A percentile compares a stretch with the other conserved stretches of the same genome.
Conservation (phyloP, 495 filamentous ascomycete genomes). For the Penicillium pancosmium region DNA sequence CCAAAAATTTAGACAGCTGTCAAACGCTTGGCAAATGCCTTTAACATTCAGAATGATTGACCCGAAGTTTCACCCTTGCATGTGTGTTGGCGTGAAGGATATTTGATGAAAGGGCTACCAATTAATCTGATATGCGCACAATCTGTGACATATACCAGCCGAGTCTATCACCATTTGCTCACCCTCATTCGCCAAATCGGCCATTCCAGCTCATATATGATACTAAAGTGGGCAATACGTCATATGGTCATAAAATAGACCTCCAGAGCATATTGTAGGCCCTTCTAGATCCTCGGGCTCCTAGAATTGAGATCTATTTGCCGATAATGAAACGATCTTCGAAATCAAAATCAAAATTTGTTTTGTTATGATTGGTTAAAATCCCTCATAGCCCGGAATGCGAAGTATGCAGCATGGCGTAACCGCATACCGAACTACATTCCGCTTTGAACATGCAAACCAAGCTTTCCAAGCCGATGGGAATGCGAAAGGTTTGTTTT, state of each 20-base stretch:
- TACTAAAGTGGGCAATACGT: background rate
- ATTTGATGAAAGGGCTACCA: too few species aligned
- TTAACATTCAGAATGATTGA: too few species aligned
- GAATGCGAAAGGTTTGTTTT: constrained; percentile 21
- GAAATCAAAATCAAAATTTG: background rate
- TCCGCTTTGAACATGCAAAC: constrained; percentile 14
- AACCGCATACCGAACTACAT: constrained; percentile 28
- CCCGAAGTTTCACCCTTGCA: too few species aligned
- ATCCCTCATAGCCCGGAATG: background rate
- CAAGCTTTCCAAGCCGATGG: constrained; percentile 17
- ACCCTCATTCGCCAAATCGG: too few species aligned
- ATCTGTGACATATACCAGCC: too few species aligned
- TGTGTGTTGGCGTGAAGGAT: too few species aligned
- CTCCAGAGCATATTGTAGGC: background rate
- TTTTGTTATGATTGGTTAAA: background rate
- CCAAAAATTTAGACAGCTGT: too few species aligned
- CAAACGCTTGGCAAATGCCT: too few species aligned
- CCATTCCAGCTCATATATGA: too few species aligned
- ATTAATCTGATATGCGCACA: too few species aligned
- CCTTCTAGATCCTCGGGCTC: background rate
- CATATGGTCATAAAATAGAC: background rate
- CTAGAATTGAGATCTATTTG: background rate
- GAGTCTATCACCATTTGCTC: too few species aligned
- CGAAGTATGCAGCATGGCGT: constrained; percentile 21
- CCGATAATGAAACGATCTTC: background rate